A percentile compares a stretch with the other conserved stretches of the same genome.
Conservation (phyloP, 768 basidiomycete species). For the Hypholoma fasciculare region DNA sequence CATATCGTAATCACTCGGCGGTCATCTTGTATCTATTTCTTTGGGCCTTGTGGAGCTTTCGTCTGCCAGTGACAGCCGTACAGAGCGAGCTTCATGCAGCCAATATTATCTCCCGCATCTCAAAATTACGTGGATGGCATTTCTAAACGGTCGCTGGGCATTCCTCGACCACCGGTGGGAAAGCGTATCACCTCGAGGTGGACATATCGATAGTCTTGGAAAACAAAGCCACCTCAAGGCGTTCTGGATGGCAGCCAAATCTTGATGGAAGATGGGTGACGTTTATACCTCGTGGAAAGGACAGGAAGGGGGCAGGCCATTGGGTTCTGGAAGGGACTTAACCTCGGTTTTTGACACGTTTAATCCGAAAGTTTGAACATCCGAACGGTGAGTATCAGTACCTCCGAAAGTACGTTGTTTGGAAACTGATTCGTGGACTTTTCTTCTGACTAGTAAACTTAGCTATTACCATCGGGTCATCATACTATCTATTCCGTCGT, state of each 20-base stretch:
- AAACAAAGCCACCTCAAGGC: conserved; percentile 4
- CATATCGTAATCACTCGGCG: neutral
- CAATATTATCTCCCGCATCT: no score
- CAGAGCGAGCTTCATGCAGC: no score
- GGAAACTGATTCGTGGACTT: conserved; percentile 1
- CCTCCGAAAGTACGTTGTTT: neutral
- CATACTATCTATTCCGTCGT: neutral
- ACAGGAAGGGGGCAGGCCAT: neutral
- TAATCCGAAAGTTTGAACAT: neutral
- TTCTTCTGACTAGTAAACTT: neutral
- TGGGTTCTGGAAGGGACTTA: conserved; percentile 6
- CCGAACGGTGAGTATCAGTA: neutral
- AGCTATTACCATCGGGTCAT: conserved; percentile 1
- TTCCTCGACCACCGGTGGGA: neutral
- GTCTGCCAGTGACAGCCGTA: no score
- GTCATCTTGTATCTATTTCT: neutral
- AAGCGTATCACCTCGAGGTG: neutral
- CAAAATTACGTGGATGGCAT: neutral
- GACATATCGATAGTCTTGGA: neutral
- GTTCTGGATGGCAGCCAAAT: conserved; percentile 1
- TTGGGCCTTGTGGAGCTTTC: no score
- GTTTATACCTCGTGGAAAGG: conserved; percentile 5
- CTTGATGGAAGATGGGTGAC: conserved; percentile 7
- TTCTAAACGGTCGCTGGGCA: neutral
- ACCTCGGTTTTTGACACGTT: conserved; percentile 7